Conservation (phyloP, 495 filamentous ascomycete genomes). For the Elasticomyces elasticus region DNA sequence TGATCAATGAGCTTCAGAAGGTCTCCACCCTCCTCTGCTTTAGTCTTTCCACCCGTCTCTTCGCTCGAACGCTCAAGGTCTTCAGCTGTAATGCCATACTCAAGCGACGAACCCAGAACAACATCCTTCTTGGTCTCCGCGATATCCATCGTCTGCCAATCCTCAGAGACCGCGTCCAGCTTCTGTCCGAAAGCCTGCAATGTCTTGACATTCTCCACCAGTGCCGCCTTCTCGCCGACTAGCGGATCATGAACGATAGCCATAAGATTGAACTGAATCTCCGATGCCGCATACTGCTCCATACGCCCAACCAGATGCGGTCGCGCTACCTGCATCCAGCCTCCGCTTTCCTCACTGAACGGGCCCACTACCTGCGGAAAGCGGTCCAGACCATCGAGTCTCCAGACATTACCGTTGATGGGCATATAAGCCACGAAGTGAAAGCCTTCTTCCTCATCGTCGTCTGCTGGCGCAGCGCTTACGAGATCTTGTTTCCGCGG, state of each 20-base stretch:
- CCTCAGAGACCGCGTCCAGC: slow-evolving; percentile 26
- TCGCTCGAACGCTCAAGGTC: slow-evolving; percentile 8
- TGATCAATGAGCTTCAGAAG: slow-evolving; percentile 28
- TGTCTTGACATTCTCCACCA: slow-evolving; percentile 41
- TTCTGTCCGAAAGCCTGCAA: slow-evolving; percentile 32
- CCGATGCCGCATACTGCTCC: slow-evolving; percentile 42
- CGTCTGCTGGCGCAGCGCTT: slow-evolving; percentile 26
- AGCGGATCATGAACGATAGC: slow-evolving; percentile 47
- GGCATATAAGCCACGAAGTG: slow-evolving; percentile 92
- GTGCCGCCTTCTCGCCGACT: slow-evolving; percentile 29
- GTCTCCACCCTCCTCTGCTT: slow-evolving; percentile 14
- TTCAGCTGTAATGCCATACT: slow-evolving; percentile 8
- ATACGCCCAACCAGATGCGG: slow-evolving; percentile 40
- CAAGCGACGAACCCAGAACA: neutral
- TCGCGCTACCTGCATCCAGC: slow-evolving; percentile 39
- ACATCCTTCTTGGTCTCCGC: slow-evolving; percentile 13
- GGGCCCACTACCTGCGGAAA: slow-evolving; percentile 63
- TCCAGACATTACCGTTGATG: slow-evolving; percentile 64
- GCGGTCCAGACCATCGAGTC: slow-evolving; percentile 75
- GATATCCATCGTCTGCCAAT: slow-evolving; percentile 24
- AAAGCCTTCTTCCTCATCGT: slow-evolving; percentile 48
- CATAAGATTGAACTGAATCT: slow-evolving; percentile 50
- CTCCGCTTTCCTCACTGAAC: slow-evolving; percentile 29
- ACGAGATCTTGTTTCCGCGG: slow-evolving; percentile 6
- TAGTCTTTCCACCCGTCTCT: neutral